A percentile compares a stretch with the other conserved stretches of the same genome.
These are phyloP conservation scores for Cystobasidium onofrii DNA, from an alignment of 768 basidiomycete genomes.

Conservation along the genomic window DNA sequence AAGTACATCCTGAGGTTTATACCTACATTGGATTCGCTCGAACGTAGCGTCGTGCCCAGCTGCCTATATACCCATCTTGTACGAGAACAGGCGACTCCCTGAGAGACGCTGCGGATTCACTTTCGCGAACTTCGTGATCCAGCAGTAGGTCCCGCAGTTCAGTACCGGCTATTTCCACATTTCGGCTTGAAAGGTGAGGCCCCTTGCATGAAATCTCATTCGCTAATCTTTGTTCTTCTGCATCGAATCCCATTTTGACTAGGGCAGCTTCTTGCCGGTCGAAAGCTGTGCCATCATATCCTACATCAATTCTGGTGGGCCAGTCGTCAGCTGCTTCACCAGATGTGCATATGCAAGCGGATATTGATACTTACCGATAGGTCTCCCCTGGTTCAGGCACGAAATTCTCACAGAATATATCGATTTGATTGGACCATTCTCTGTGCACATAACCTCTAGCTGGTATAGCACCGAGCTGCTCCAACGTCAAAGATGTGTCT, in stretches of 20 bases:
- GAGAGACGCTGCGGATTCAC: background rate
- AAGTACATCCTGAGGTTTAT: background rate
- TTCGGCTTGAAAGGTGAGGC: background rate
- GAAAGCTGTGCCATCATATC: slow-evolving; percentile 21
- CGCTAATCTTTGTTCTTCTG: background rate
- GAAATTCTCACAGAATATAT: background rate
- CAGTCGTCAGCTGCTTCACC: too few species aligned
- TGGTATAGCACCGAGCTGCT: background rate
- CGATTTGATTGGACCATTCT: slow-evolving; percentile 16
- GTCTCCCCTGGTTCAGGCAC: background rate
- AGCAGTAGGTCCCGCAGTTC: slow-evolving; percentile 8
- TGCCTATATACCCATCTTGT: slow-evolving; percentile 8
- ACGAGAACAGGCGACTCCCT: background rate
- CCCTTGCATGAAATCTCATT: background rate
- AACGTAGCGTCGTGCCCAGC: slow-evolving; percentile 18
- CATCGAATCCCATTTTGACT: slow-evolving; percentile 1
- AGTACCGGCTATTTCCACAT: slow-evolving; percentile 5
- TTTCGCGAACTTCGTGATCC: background rate
- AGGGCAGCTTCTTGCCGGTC: background rate
- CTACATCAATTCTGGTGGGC: slow-evolving; percentile 20
- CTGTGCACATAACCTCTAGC: background rate
- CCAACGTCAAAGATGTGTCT: background rate
- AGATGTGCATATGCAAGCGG: too few species aligned
- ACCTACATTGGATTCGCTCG: slow-evolving; percentile 3
- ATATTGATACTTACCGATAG: background rate